Conservation (phyloP, 2,329 filamentous ascomycete species). For the Tolypocladium inflatum region DNA sequence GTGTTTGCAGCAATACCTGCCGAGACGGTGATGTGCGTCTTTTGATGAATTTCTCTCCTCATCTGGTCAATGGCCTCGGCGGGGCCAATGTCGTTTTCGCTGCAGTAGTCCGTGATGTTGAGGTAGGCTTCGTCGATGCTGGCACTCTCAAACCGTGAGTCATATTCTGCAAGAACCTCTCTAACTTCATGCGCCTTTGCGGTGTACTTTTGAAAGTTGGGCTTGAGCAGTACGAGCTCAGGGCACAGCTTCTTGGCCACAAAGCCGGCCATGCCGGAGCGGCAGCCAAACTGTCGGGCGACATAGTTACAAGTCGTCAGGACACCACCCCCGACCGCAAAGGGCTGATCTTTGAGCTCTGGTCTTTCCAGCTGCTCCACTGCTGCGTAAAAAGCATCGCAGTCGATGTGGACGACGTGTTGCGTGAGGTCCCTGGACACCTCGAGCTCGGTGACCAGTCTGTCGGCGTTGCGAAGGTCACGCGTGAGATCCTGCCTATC, state of each 20-base stretch:
- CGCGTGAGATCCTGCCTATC: slow-evolving; percentile 65
- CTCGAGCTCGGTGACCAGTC: slow-evolving; percentile 73
- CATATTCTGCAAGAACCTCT: slow-evolving; percentile 74
- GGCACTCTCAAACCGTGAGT: slow-evolving; percentile 82
- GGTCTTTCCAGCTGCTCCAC: slow-evolving; percentile 81
- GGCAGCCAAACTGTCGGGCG: slow-evolving; percentile 80
- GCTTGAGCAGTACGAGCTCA: slow-evolving; percentile 67
- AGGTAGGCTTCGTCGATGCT: slow-evolving; percentile 96
- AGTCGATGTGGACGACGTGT: slow-evolving; percentile 83
- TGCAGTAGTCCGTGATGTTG: slow-evolving; percentile 84
- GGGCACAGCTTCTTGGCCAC: slow-evolving; percentile 93
- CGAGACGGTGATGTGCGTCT: slow-evolving; percentile 78
- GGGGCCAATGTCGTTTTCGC: slow-evolving; percentile 55
- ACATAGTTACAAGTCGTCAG: slow-evolving; percentile 73
- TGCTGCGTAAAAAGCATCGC: slow-evolving; percentile 94
- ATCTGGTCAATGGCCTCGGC: slow-evolving; percentile 70
- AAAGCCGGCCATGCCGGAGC: slow-evolving; percentile 93
- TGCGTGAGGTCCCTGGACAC: slow-evolving; percentile 71
- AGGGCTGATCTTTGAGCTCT: slow-evolving; percentile 76
- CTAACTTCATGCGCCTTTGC: slow-evolving; percentile 85
- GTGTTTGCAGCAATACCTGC: slow-evolving; percentile 92
- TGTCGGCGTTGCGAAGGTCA: slow-evolving; percentile 69
- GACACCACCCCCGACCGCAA: slow-evolving; percentile 71
- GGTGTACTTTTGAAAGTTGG: slow-evolving; percentile 85
- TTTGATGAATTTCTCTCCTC: slow-evolving; percentile 64